Evolutionary conservation across 2,329 filamentous ascomycete genomes (phyloP), one percentile per base, ranked within the genome.

Genomic region (Pseudohalonectria lignicola): DNA sequence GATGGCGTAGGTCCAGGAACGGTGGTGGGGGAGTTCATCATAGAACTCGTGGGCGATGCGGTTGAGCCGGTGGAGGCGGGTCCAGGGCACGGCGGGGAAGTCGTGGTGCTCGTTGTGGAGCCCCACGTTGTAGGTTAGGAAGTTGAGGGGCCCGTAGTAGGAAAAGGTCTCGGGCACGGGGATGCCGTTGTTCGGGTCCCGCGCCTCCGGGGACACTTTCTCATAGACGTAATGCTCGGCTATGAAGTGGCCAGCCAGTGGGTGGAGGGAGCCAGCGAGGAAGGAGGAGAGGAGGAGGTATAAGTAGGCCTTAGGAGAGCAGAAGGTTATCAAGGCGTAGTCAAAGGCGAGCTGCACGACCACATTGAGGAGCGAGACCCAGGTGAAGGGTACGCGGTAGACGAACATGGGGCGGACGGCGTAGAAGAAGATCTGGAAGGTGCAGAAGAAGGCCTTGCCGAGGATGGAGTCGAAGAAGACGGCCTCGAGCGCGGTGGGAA

Each of bases 351-450:
- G 51, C 62, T 98, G 90, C 4, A 76, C 73, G 43, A 66, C 57
- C 37, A 98, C 71, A 63, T 98, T 98, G 62, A 87, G 63, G 41
- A 78, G 70, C 62, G 95, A 88, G 41, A 95, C 77, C 53, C 72
- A 73, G 37, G 90, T 95, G 58, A 96, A 76, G 28, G 90, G 86
- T 5, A 96, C 73, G 50, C 78, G 76, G 72, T 94, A 94, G 50
- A 98, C 75, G 63, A 88, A 80, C 82, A 96, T 94, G 43, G 92
- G 92, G 13, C 92, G 85, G 36, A 98, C 63, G 52, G 92, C 92
- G 67, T 98, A 98, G 74, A 98, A 98, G 57, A 98, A 75, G 60
- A 98, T 95, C 64, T 98, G 92, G 67, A 95, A 98, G 49, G 92
- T 98, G 66, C 84, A 90, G 74, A 98, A 98, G 69, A 98, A 98